A percentile compares a stretch with the other conserved stretches of the same genome.
Conservation (phyloP, 176 grass and related monocot species). For the Raddia distichophylla region DNA sequence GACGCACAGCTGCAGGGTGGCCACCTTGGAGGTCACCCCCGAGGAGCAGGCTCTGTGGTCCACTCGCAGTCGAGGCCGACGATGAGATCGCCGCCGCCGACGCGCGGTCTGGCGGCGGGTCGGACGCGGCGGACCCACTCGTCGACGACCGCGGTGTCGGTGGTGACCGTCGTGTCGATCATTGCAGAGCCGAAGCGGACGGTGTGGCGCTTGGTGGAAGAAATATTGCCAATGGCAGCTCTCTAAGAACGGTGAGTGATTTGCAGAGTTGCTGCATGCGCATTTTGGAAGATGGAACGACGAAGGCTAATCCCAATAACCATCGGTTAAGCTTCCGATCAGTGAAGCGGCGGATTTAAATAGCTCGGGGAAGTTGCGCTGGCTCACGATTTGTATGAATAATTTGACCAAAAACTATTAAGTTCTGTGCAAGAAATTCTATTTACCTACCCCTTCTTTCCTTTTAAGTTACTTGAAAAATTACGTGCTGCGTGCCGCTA, state of each 20-base stretch:
- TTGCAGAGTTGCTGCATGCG: too few species aligned
- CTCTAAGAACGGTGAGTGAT: not conserved
- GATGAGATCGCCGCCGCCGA: not conserved
- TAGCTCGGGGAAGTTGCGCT: not conserved
- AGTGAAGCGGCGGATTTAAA: not conserved
- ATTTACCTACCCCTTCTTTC: too few species aligned
- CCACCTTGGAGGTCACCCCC: slow-evolving; percentile 37
- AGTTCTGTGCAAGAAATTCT: too few species aligned
- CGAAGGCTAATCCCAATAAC: slow-evolving; percentile 14
- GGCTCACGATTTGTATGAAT: not conserved
- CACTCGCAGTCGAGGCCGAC: slow-evolving; percentile 71
- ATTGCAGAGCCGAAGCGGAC: slow-evolving; percentile 29
- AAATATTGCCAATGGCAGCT: not conserved
- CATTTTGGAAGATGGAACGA: slow-evolving; percentile 16
- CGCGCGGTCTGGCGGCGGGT: not conserved
- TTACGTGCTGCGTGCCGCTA: too few species aligned
- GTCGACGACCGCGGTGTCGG: slow-evolving; percentile 18
- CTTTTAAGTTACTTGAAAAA: too few species aligned
- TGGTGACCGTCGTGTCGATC: slow-evolving; percentile 50
- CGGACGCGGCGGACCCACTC: slow-evolving; percentile 40
- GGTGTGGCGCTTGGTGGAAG: not conserved
- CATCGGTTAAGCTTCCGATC: not conserved
- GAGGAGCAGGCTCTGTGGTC: not conserved
- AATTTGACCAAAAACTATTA: slow-evolving; percentile 1
- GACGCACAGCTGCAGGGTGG: slow-evolving; percentile 7